Percentiles rank a stretch among this genome's conserved stretches.
phyloP scores from a whole-genome alignment of 2,329 filamentous ascomycete genomes.

The Dactylellina haptotyla region DNA sequence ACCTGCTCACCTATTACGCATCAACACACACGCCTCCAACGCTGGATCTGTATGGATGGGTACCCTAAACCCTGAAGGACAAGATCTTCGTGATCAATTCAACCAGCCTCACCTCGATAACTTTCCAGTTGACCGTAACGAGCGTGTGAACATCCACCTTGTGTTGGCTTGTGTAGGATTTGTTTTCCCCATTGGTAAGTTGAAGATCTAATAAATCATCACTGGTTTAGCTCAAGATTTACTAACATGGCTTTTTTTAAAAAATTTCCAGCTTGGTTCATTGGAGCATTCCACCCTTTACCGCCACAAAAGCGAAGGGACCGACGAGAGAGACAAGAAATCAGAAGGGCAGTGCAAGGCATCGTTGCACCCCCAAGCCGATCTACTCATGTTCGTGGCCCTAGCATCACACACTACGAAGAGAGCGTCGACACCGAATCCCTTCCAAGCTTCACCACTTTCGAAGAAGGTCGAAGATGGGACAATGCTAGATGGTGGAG shows the following conservation, averaged over 20 bases:
- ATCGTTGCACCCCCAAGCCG: conserved; percentile 28
- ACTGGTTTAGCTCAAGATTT: background rate
- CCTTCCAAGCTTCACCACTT: conserved; percentile 52
- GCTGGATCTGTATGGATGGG: conserved; percentile 51
- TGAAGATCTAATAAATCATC: conserved; percentile 19
- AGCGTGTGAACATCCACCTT: conserved; percentile 57
- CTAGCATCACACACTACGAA: conserved; percentile 46
- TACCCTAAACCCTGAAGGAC: conserved; percentile 51
- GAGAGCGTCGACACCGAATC: conserved; percentile 53
- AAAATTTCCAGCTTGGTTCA: conserved; percentile 51
- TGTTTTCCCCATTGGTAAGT: conserved; percentile 57
- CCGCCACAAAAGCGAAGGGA: conserved; percentile 46
- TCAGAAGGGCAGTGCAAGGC: conserved; percentile 43
- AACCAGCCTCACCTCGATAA: conserved; percentile 56
- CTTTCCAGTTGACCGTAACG: conserved; percentile 54
- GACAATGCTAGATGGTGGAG: conserved; percentile 58
- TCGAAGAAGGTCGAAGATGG: conserved; percentile 49
- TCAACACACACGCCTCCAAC: conserved; percentile 40
- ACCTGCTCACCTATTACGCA: conserved; percentile 40
- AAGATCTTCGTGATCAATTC: conserved; percentile 54
- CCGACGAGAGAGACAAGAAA: conserved; percentile 48
- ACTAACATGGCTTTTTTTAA: conserved; percentile 19
- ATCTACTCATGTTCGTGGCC: conserved; percentile 41
- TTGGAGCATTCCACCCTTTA: conserved; percentile 45
- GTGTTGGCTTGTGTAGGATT: conserved; percentile 58